Base-by-base conservation (phyloP, 2,329 filamentous ascomycete species). In the Colletotrichum endophyticum region DNA sequence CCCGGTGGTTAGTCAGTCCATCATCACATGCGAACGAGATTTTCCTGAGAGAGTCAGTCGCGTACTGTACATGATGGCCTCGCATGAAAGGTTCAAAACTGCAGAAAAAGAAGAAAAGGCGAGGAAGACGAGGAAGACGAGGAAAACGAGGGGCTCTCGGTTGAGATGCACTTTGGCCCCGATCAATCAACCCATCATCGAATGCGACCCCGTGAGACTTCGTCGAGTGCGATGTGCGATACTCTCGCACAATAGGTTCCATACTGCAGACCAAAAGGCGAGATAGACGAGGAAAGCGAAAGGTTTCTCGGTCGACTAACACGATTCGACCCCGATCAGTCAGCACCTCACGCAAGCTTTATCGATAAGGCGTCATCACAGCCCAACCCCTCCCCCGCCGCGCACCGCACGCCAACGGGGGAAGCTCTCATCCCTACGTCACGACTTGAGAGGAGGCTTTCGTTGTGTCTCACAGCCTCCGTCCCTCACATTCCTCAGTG, bases 291-390 rank as follows among this genome's bases (percentile, higher is more conserved):
- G n/a, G 8, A 36, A 16, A 27, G 7, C 12, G 28, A 25, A 56
- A 13, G 28, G 13, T 25, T 27, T 13, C 39, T 56, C 27, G n/a
- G 39, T 34, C 34, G 62, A 66, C n/a, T n/a, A 11, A 36, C 28
- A 28, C 22, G 22, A n/a, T 30, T 57, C 19, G n/a, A 30, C 19
- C 3, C 16, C 30, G 22, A 57, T 71, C 66, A 75, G 61, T 67
- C 69, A 75, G 63, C 36, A 73, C 13, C 22, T 64, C 70, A 73
- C 70, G 39, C 53, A 63, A 39, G 70, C 73, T 76, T 76, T 76
- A 76, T 73, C 73, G 73, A 76, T 76, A 76, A 76, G 73, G 27
- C 70, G 70, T 73, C 56, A 66, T 76, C 36, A 16, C 28, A 8
- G 5, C 36, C 57, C 63, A 4, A 53, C 66, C 72, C 68, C 61